Percentiles rank a stretch among this genome's conserved stretches.
These are phyloP conservation scores for Hymenoscyphus fraxineus DNA, from an alignment of 2,329 filamentous ascomycete genomes.

Conservation along the genomic window DNA sequence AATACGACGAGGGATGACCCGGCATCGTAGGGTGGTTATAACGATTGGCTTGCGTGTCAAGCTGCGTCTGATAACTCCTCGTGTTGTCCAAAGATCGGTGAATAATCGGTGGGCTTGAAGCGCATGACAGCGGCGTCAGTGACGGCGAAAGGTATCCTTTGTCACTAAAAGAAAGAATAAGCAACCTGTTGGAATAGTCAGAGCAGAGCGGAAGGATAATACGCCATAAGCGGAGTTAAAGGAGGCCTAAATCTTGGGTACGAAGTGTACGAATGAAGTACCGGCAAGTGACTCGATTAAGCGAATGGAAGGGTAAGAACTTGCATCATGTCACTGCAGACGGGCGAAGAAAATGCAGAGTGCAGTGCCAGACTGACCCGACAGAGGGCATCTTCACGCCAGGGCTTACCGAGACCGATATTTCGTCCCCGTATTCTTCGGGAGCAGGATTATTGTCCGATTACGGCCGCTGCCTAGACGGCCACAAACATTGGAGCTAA, in stretches of 20 bases:
- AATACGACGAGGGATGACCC: not conserved
- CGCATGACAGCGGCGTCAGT: not conserved
- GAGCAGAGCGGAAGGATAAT: not conserved
- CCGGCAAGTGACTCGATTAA: not conserved
- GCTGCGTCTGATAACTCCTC: not conserved
- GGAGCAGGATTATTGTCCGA: not conserved
- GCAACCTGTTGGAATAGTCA: not conserved
- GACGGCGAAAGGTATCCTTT: not conserved
- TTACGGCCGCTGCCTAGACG: not conserved
- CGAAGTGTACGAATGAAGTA: not conserved
- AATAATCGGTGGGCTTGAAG: not conserved
- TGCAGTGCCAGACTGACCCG: not conserved
- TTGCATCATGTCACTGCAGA: not conserved
- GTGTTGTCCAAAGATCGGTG: not conserved
- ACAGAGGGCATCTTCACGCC: not conserved
- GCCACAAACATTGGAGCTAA: not conserved
- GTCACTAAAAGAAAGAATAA: not conserved
- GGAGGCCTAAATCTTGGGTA: not conserved
- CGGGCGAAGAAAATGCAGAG: not conserved
- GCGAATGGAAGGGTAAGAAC: not conserved
- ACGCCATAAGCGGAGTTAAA: not conserved
- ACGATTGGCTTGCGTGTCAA: not conserved
- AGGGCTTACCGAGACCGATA: not conserved
- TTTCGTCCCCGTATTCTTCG: not conserved
- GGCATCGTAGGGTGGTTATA: not conserved